Percentiles rank a stretch among this genome's conserved stretches.
Conservation (phyloP, 805 yeast species). For the Spathaspora gorwiae region DNA sequence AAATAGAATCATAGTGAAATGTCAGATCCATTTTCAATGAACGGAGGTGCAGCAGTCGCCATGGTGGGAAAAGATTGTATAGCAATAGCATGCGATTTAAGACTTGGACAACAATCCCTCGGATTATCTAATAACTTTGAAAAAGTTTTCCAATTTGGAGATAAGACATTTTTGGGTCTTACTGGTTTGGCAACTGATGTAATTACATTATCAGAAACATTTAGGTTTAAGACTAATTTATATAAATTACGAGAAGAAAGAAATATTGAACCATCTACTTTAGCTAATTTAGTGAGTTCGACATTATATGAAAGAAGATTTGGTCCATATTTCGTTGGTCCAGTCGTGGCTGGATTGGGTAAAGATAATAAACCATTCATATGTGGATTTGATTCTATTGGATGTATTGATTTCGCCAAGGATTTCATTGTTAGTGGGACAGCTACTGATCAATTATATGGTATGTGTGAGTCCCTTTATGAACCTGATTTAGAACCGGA, state of each 20-base stretch:
- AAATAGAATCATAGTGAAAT: conserved; percentile 19
- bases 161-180: conserved; percentile 78
- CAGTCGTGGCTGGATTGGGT: conserved; percentile 92
- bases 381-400: conserved; percentile 94
- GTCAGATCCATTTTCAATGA: conserved; percentile 76
- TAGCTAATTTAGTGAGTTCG: conserved; percentile 88
- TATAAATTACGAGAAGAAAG: conserved; percentile 91
- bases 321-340: conserved; percentile 96
- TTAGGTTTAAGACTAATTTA: conserved; percentile 80
- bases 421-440: conserved; percentile 96
- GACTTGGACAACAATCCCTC: conserved; percentile 89
- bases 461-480: conserved; percentile 96
- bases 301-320: conserved; percentile 86
- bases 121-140: conserved; percentile 93
- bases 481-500: conserved; percentile 94
- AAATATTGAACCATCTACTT: conserved; percentile 84
- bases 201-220: conserved; percentile 72
- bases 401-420: conserved; percentile 91
- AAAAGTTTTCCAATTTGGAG: conserved; percentile 79
- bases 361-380: conserved; percentile 81
- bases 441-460: conserved; percentile 92
- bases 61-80: conserved; percentile 99
- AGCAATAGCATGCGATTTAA: conserved; percentile 93
- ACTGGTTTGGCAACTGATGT: conserved; percentile 97
- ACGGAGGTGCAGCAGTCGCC: conserved; percentile 94